Evolutionary conservation across 75 land plant genomes (phyloP).

Genomic region (Sequoia sempervirens): DNA sequence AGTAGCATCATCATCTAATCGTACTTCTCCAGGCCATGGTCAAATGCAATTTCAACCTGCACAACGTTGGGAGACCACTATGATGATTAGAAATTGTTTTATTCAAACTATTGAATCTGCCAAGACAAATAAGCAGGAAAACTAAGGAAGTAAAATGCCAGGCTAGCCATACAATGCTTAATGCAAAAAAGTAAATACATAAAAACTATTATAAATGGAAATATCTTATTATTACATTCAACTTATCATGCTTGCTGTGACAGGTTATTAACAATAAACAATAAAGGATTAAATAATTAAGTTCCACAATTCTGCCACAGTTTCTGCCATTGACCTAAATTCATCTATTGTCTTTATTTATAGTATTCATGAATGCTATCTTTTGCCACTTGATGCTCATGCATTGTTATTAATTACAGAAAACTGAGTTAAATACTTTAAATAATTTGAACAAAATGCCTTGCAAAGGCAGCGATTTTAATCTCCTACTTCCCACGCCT

Average conservation of each 20-base stretch:
- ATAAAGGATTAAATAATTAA: neutral
- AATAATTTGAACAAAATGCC: too few relatives aligned
- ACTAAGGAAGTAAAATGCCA: neutral
- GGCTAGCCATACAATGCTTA: neutral
- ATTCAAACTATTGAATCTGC: neutral
- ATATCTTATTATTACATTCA: neutral
- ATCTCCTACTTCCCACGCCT: too few relatives aligned
- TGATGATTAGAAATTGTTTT: neutral
- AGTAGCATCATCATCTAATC: neutral
- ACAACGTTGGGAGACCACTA: neutral
- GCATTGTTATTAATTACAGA: neutral
- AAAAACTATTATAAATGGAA: neutral
- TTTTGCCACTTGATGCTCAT: neutral
- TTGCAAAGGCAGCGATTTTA: too few relatives aligned
- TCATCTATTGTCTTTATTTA: neutral
- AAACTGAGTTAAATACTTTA: too few relatives aligned
- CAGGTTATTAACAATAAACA: neutral
- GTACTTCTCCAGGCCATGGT: neutral
- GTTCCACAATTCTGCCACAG: neutral
- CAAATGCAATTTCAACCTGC: conserved; percentile 8
- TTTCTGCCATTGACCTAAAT: too few relatives aligned
- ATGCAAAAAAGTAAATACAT: neutral
- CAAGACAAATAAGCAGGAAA: neutral
- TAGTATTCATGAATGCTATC: neutral
- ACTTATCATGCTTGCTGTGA: neutral